These are phyloP conservation scores for Chloris gayana DNA, from an alignment of 176 grass and related monocot species.

Conservation along the genomic window DNA sequence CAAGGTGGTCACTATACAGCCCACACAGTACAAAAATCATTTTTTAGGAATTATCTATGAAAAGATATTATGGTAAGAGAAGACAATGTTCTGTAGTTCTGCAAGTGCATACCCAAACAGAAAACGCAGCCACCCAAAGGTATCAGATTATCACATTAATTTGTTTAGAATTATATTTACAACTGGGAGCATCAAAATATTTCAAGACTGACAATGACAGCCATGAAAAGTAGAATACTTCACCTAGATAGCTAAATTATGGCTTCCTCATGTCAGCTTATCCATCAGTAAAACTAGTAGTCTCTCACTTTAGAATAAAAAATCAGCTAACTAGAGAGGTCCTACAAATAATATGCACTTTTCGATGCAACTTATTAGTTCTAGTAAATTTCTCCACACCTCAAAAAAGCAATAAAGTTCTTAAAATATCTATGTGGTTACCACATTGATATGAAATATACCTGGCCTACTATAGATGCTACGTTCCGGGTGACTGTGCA, in stretches of 20 bases:
- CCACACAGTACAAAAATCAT: conserved; percentile 19
- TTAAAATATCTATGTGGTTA: conserved; percentile 16
- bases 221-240: conserved; percentile 28
- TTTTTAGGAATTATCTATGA: not conserved
- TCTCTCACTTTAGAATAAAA: conserved; percentile 17
- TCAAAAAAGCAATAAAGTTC: conserved; percentile 15
- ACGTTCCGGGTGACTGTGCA: conserved; percentile 64
- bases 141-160: not conserved
- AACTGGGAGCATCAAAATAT: not conserved
- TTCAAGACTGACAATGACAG: not conserved
- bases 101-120: conserved; percentile 10
- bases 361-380: not conserved
- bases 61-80: conserved; percentile 9
- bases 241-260: not conserved
- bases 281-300: conserved; percentile 15
- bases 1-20: not conserved
- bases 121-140: conserved; percentile 12
- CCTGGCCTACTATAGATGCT: conserved; percentile 53
- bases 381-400: conserved; percentile 1
- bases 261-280: conserved; percentile 11
- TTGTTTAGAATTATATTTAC: conserved; percentile 7
- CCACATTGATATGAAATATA: conserved; percentile 36
- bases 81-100: not conserved
- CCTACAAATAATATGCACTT: conserved; percentile 6
- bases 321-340: conserved; percentile 1